Evolutionary conservation across 441 rosid species (phyloP), one percentile per base, ranked within the genome.

Genomic region (Syzygium syzygioides): DNA sequence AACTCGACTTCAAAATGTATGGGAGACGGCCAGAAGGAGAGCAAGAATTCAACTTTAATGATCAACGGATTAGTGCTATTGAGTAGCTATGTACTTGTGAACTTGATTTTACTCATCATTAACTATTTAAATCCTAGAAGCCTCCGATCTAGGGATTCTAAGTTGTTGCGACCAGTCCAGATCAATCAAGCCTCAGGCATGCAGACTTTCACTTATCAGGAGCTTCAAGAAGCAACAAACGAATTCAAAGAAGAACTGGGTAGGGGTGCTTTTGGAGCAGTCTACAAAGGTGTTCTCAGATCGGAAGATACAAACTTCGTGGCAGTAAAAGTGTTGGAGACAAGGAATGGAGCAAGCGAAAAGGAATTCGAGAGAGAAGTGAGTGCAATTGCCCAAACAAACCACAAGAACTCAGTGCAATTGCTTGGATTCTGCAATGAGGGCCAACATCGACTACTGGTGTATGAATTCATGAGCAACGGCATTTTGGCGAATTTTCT

Each of bases 391-490:
- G 90, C 93, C 55, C 89, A 86, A 52, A 93, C 93, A 25, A 88
- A 93, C 57, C 94, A 93, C 92, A 94, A 85, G 91, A 94, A 94
- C 71, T 86, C 93, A 55, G 92, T 93, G 12, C 87, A 79, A 56
- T 90, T 93, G 18, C 57, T 93, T 37, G 94, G 94, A 55, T 92
- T 87, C 87, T 93, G 95, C 86, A 85, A 92, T 8, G 93, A 94
- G 45, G 93, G 91, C 48, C 86, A 89, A 9, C 88, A 91, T 32
- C 85, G 94, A 26, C 90, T 94, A 11, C 85, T 94, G 66, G 93
- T 94, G 26, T 93, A 92, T 68, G 93, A 94, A 83, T 91, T 86
- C 89, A 87, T 92, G 93, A 91, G 93, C 87, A 92, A 92, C 64
- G 94, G 95, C 2, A 91, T 91, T 8, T 32, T 93, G 62, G 92